These are phyloP conservation scores for Chlorella sp. DNA, from an alignment of 139 green algal genomes.

Conservation along the genomic window DNA sequence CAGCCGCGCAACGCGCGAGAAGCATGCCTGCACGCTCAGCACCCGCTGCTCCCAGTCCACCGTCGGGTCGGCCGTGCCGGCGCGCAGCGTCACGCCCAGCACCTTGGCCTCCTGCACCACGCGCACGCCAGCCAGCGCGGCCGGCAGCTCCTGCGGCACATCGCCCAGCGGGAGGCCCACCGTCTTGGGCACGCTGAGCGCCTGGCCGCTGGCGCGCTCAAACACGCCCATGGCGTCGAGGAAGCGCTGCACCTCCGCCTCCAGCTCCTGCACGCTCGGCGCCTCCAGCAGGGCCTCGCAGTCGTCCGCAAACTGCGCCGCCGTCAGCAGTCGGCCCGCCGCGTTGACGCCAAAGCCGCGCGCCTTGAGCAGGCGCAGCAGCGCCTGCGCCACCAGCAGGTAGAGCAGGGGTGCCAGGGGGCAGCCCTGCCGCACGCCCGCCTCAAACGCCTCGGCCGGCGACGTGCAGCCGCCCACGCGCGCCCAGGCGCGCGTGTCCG, in stretches of 20 bases:
- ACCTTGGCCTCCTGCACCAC: neutral
- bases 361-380: constrained; percentile 9
- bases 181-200: neutral
- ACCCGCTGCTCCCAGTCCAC: too few relatives aligned
- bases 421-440: constrained; percentile 35
- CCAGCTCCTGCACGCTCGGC: neutral
- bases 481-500: neutral
- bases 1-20: too few relatives aligned
- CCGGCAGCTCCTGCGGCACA: neutral
- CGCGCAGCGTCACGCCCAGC: neutral
- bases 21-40: too few relatives aligned
- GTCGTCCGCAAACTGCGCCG: constrained; percentile 8
- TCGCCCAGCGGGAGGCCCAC: neutral
- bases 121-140: neutral
- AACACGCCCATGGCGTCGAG: constrained; percentile 5
- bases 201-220: neutral
- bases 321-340: neutral
- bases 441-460: neutral
- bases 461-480: constrained; percentile 20
- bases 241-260: neutral
- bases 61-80: too few relatives aligned
- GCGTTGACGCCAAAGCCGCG: neutral
- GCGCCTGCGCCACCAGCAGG: constrained; percentile 20
- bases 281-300: constrained; percentile 8
- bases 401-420: constrained; percentile 33